Evolutionary conservation across 257 asterid species (phyloP).

Genomic region (Nicotiana otophora): DNA sequence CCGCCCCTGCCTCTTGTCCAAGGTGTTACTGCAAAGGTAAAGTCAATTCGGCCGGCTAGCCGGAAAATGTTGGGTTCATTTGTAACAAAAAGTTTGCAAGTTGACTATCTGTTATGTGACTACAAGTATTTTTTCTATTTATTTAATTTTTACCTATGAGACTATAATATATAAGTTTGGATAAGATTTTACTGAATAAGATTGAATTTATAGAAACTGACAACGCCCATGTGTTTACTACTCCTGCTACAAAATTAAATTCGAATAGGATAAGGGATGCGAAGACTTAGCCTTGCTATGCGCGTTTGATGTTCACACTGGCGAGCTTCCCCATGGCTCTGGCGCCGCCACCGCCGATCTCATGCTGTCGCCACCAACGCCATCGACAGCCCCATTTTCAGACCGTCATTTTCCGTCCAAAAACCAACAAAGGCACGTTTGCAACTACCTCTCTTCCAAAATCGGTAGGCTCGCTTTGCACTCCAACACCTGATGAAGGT

Average conservation of each 20-base stretch:
- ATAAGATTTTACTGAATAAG: no score
- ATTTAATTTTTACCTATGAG: no score
- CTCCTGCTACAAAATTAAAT: neutral
- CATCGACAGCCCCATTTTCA: neutral
- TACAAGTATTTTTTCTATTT: no score
- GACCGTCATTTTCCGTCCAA: neutral
- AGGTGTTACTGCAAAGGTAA: neutral
- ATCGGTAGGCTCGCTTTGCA: neutral
- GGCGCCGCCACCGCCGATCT: neutral
- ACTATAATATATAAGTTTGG: no score
- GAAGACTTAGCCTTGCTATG: neutral
- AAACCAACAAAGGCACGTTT: neutral
- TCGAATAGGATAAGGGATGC: neutral
- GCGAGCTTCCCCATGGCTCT: conserved; percentile 10
- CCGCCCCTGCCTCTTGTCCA: no score
- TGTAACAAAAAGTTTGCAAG: neutral
- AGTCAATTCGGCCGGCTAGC: neutral
- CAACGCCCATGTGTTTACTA: no score
- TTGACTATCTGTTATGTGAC: neutral
- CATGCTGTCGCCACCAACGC: neutral
- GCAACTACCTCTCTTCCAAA: neutral
- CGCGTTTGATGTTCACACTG: neutral
- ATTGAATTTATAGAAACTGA: no score
- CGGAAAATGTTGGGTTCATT: neutral
- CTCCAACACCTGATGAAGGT: neutral